phyloP scores from a whole-genome alignment of 108 stramenopile species.

The Chaetoceros tenuissimus region DNA sequence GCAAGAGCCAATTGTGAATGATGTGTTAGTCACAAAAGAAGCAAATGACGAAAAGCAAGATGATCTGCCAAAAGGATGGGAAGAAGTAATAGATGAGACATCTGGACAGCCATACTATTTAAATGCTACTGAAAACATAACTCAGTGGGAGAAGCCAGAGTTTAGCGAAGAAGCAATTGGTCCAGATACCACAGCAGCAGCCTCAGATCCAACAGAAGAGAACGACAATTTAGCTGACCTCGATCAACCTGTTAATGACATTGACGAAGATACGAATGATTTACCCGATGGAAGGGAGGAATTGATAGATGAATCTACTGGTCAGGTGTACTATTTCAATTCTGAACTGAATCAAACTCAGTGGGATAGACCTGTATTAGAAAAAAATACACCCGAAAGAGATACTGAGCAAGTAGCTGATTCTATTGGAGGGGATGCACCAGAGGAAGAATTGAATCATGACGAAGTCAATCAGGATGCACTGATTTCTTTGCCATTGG shows the following conservation, averaged over 20 bases:
- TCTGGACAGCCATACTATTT: conserved; percentile 33
- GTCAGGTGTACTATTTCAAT: conserved; percentile 40
- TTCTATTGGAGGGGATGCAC: no score
- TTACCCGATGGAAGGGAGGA: conserved; percentile 46
- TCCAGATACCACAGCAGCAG: no score
- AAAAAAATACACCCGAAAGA: not conserved
- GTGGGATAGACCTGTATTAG: conserved; percentile 39
- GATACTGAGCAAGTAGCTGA: not conserved
- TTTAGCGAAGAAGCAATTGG: no score
- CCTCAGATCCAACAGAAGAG: no score
- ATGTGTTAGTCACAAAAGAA: not conserved
- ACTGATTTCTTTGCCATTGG: conserved; percentile 29
- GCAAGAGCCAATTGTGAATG: not conserved
- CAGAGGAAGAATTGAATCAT: no score
- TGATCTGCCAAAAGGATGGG: conserved; percentile 37
- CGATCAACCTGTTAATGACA: no score
- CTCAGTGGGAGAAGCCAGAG: no score
- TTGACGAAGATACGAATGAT: no score
- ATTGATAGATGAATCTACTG: conserved; percentile 34
- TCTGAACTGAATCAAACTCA: conserved; percentile 17
- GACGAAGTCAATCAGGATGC: no score
- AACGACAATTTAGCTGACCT: no score
- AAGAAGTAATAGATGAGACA: conserved; percentile 21
- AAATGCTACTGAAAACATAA: no score
- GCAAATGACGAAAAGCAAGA: not conserved